A percentile compares a stretch with the other conserved stretches of the same genome.
Evolutionary conservation across 2,329 filamentous ascomycete species (phyloP).

Genomic region (Alternaria alternata): DNA sequence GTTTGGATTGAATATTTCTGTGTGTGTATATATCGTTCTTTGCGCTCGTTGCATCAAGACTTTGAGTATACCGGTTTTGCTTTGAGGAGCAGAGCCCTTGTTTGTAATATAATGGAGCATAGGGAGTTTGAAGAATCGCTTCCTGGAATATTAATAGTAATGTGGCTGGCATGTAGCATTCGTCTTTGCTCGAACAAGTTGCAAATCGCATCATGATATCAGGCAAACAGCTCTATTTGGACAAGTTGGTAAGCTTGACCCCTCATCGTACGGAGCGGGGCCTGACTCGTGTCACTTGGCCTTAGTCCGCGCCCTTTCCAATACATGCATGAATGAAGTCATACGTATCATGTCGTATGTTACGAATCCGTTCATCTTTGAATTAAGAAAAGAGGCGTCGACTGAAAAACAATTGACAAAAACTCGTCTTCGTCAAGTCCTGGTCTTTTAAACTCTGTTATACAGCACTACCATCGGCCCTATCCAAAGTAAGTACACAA

Average conservation of each 20-base stretch:
- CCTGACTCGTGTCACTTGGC: neutral
- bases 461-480: no score
- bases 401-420: no score
- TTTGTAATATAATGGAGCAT: slow-evolving; percentile 14
- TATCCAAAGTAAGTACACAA: no score
- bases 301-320: neutral
- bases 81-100: neutral
- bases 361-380: neutral
- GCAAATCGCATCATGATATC: neutral
- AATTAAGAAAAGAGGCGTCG: neutral
- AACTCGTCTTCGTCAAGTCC: no score
- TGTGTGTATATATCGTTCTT: slow-evolving; percentile 19
- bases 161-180: neutral
- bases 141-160: slow-evolving; percentile 9
- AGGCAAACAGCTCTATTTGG: neutral
- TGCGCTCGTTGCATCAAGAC: slow-evolving; percentile 13
- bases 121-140: neutral
- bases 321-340: neutral
- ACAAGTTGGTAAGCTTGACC: neutral
- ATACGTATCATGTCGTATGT: no score
- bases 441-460: no score
- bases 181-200: neutral
- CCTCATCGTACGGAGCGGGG: neutral
- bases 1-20: neutral
- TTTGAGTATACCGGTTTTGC: slow-evolving; percentile 8